Evolutionary conservation across 768 basidiomycete genomes (phyloP).

Genomic region (Mycena albidolilacea): DNA sequence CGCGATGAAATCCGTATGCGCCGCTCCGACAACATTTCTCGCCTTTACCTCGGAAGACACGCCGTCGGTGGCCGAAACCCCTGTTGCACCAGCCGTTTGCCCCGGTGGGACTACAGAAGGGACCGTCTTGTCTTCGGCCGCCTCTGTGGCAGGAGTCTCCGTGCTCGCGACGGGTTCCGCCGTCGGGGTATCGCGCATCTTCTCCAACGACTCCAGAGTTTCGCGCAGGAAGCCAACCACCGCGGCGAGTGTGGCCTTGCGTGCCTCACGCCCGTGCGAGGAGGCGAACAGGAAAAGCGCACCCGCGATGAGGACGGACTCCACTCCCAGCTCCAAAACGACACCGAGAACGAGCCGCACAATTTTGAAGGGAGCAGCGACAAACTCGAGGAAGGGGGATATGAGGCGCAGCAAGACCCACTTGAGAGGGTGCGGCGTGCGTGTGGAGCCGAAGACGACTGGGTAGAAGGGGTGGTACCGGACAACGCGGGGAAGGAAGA

Average conservation of each 20-base stretch:
- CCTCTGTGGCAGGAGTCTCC: background rate
- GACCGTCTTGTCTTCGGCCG: background rate
- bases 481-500: constrained; percentile 15
- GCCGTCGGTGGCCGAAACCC: background rate
- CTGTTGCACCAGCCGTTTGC: background rate
- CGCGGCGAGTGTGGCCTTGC: background rate
- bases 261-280: background rate
- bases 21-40: background rate
- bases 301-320: background rate
- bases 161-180: background rate
- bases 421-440: constrained; percentile 16
- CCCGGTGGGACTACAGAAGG: background rate
- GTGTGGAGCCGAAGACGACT: constrained; percentile 12
- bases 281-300: background rate
- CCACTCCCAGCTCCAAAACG: background rate
- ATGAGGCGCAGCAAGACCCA: background rate
- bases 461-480: constrained; percentile 14
- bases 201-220: background rate
- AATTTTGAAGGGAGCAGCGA: background rate
- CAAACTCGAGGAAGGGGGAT: background rate
- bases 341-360: background rate
- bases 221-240: background rate
- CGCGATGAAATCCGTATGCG: background rate
- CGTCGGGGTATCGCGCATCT: background rate
- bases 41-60: background rate